Base-by-base conservation (phyloP, 768 basidiomycete species). In the Kockovaella imperatae region DNA sequence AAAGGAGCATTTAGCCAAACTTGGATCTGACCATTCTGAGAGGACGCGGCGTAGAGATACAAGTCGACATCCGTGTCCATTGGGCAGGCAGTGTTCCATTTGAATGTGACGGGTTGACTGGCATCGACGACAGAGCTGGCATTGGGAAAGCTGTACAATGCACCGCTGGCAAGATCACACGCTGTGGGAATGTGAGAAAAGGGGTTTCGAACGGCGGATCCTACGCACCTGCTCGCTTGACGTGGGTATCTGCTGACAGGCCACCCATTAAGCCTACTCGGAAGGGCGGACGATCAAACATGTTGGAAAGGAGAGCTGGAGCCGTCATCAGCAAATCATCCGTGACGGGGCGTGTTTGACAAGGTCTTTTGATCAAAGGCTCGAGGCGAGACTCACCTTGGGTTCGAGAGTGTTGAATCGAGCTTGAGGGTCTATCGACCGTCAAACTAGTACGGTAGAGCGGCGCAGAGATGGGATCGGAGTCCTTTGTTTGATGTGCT, bases 41-140 rank as follows among this genome's bases (percentile, higher is more conserved):
- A 38, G 6, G 57, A 49, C 7, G 59, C 59, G 7, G 59, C 61
- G 56, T 72, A 71, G 11, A 74, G 58, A 56, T 70, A 70, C 17
- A 74, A 56, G 48, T 71, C 70, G 49, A 73, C 57, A 30, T 49
- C 42, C 8, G 64, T 42, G 24, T 56, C 39, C 38, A 69, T 49
- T 28, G 66, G 35, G 50, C 72, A 74, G 6, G 60, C 49, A 8
- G 62, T 58, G 57, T 73, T 60, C 72, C 72, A 74, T 29, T 59
- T 61, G 62, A 73, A 62, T 8, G 67, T 72, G 41, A 70, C 32
- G 7, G 59, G 58, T 32, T 64, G 42, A 46, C 64, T 56, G 13
- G 67, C 57, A 45, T 67, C 53, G 60, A 72, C 49, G 23, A 45
- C 51, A 25, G 52, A 29, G 29, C 58, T 45, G 3, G 54, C 42